Evolutionary conservation across 768 basidiomycete species (phyloP), one percentile per base, ranked within the genome.

Genomic region (Steccherinum ochraceum): DNA sequence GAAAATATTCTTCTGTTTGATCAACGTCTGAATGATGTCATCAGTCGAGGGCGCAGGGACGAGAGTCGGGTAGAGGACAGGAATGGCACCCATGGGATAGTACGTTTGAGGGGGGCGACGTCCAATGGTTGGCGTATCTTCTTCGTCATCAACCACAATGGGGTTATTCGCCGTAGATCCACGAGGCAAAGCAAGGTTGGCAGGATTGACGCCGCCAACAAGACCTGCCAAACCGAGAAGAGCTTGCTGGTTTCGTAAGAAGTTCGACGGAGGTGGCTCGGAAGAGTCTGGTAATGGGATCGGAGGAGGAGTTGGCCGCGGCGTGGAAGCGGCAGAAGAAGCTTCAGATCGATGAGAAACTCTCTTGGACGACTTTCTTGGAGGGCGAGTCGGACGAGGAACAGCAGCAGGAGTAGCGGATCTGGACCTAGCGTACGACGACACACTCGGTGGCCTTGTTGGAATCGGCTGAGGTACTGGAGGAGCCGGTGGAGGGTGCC

Each of bases 181-280:
- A 27, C 72, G 73, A 25, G 64, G 61, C 48, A 69, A 71, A 13
- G 74, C 65, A 20, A 82, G 70, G 30, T 73, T 71, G 16, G 78
- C 69, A 21, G 86, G 81, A 48, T 80, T 82, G 20, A 89, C 71
- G 3, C 79, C 78, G 35, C 77, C 80, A 18, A 90, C 79, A 40
- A 85, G 67, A 27, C 88, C 88, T 11, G 88, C 88, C 16, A 76
- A 73, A 7, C 88, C 88, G 5, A 90, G 73, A 2, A 90, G 69
- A 0, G 83, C 81, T 26, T 80, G 72, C 63, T 89, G 87, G 56
- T 78, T 88, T 24, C 88, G 83, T 46, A 90, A 67, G 51, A 88
- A 86, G 62, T 88, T 80, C 5, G 77, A 67, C 16, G 87, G 88
- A 13, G 72, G 67, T 1, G 82, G 83, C 40, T 71, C 76, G 45